Conservation (phyloP, 768 basidiomycete species). For the Amanita polypyramis region DNA sequence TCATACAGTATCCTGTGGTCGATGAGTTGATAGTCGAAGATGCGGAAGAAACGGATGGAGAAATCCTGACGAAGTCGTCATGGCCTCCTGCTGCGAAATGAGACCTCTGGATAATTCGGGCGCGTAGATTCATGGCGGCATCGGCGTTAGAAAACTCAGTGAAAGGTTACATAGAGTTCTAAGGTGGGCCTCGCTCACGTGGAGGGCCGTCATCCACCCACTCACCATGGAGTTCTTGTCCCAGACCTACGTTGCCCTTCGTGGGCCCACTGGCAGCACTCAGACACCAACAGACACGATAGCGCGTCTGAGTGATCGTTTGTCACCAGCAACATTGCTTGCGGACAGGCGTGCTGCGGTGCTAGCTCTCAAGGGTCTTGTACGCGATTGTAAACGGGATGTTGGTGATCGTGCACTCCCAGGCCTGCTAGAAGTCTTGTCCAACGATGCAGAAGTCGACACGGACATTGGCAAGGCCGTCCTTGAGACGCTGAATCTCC, state of each 20-base stretch:
- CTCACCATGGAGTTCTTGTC: slow-evolving; percentile 70
- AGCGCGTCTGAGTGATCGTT: slow-evolving; percentile 74
- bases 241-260: slow-evolving; percentile 76
- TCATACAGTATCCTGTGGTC: too few relatives aligned
- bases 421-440: slow-evolving; percentile 71
- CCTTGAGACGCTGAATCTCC: slow-evolving; percentile 75
- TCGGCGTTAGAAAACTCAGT: too few relatives aligned
- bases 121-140: too few relatives aligned
- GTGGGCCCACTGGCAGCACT: slow-evolving; percentile 73
- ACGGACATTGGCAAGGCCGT: slow-evolving; percentile 87
- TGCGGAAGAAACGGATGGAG: too few relatives aligned
- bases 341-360: slow-evolving; percentile 91
- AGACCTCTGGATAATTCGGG: too few relatives aligned
- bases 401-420: slow-evolving; percentile 71
- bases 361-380: slow-evolving; percentile 86
- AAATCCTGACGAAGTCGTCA: too few relatives aligned
- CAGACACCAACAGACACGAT: slow-evolving; percentile 85
- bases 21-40: too few relatives aligned
- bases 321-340: slow-evolving; percentile 82
- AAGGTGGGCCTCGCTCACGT: too few relatives aligned
- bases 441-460: slow-evolving; percentile 86
- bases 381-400: slow-evolving; percentile 84
- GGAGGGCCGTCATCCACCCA: neutral
- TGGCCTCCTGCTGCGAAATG: too few relatives aligned
- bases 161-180: too few relatives aligned